phyloP scores from a whole-genome alignment of 345 rosid species.

The Populus simonii region DNA sequence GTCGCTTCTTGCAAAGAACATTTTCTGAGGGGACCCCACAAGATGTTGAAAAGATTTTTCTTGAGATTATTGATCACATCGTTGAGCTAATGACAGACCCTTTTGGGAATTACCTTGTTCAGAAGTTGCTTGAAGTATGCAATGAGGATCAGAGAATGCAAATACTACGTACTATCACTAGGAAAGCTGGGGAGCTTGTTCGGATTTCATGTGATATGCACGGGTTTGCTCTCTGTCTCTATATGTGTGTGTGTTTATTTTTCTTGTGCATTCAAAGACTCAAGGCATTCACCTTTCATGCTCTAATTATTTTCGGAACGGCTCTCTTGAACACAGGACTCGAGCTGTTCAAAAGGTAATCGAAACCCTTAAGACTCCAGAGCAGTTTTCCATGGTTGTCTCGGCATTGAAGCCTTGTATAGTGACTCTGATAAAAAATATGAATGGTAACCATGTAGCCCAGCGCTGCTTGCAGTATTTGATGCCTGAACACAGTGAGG shows the following conservation, averaged over 20 bases:
- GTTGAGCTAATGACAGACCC: slow-evolving; percentile 76
- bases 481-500: slow-evolving; percentile 55
- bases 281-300: not conserved
- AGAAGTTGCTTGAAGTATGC: slow-evolving; percentile 74
- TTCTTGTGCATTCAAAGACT: not conserved
- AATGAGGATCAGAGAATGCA: slow-evolving; percentile 55
- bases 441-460: slow-evolving; percentile 78
- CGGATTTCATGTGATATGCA: slow-evolving; percentile 78
- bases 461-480: slow-evolving; percentile 67
- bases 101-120: slow-evolving; percentile 75
- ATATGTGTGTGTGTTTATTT: not conserved
- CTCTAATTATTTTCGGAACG: slow-evolving; percentile 5
- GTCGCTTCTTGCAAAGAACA: slow-evolving; percentile 66
- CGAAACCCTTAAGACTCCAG: slow-evolving; percentile 54
- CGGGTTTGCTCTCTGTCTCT: slow-evolving; percentile 45
- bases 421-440: slow-evolving; percentile 65
- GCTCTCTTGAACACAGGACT: slow-evolving; percentile 44
- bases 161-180: slow-evolving; percentile 54
- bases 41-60: slow-evolving; percentile 61
- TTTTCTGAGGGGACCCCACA: slow-evolving; percentile 53
- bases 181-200: slow-evolving; percentile 57
- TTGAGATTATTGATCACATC: slow-evolving; percentile 58
- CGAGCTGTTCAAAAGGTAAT: slow-evolving; percentile 81
- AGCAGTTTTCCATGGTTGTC: slow-evolving; percentile 53
- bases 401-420: slow-evolving; percentile 62